Conservation (phyloP, 352 stramenopile species). For the Pythium rishiriense region DNA sequence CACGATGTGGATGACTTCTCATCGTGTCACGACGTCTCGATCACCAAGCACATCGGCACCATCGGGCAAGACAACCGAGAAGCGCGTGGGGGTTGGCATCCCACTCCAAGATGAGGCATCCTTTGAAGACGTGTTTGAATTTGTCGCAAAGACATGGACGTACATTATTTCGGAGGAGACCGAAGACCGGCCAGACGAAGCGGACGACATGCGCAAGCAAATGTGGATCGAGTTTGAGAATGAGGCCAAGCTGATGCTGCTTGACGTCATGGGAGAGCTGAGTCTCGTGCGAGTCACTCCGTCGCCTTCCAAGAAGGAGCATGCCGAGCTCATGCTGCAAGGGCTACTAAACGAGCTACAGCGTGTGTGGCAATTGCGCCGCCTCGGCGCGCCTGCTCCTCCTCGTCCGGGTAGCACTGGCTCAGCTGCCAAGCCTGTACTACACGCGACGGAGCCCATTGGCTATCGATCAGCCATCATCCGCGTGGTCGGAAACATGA, state of each 20-base stretch:
- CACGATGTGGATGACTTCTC: conserved; percentile 55
- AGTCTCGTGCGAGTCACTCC: conserved; percentile 28
- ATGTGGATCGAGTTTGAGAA: conserved; percentile 81
- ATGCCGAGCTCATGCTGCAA: conserved; percentile 6
- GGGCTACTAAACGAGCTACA: conserved; percentile 62
- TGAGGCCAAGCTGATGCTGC: conserved; percentile 70
- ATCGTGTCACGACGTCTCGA: neutral
- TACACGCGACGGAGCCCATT: conserved; percentile 39
- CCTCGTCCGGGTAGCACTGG: conserved; percentile 8
- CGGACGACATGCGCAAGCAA: conserved; percentile 54
- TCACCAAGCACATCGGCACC: neutral
- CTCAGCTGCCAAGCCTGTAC: neutral
- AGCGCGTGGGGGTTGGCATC: neutral
- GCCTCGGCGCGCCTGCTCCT: conserved; percentile 28
- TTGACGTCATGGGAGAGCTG: conserved; percentile 69
- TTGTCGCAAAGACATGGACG: conserved; percentile 53
- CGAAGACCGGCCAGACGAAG: conserved; percentile 62
- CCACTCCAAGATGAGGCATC: conserved; percentile 5
- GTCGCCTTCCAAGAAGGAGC: neutral
- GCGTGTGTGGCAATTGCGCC: conserved; percentile 53
- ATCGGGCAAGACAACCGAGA: no score
- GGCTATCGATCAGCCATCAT: conserved; percentile 81
- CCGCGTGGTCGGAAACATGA: conserved; percentile 80
- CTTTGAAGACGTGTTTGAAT: conserved; percentile 43
- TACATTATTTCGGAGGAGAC: conserved; percentile 44